Base-by-base conservation (phyloP, 768 basidiomycete species). In the Podaxis carcinomalis region DNA sequence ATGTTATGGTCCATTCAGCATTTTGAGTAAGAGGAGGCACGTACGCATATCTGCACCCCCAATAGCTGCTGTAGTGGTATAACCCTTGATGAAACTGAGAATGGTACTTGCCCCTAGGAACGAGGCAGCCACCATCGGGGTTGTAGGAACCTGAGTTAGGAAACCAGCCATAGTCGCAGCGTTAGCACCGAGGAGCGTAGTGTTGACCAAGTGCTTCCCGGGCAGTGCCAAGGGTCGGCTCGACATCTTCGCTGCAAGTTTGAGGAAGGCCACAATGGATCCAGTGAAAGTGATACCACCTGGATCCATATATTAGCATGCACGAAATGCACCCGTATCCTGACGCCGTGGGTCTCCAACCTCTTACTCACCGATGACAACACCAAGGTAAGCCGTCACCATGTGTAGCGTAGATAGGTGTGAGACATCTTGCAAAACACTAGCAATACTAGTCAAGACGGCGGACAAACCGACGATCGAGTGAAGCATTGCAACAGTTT, bases 41-140 rank as follows among this genome's bases (percentile, higher is more conserved):
- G 59, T 67, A 93, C 92, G 93, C 93, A 95, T 95, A 69, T 95
- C 93, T 27, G 93, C 93, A 10, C 93, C 93, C 54, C 93, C 93
- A 63, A 95, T 92, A n/a, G 93, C 90, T 11, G 93, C 89, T 7
- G 92, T 93, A 1, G 90, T 91, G 0, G 93, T 95, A 72, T 80
- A 90, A 4, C 93, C 93, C 69, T 92, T 92, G 63, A 90, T 80
- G 73, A 94, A 94, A 68, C 90, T 93, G 56, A 95, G 76, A 2
- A 85, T 63, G 1, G 93, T 78, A 66, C 90, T 93, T 16, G 81
- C 81, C 44, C 87, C 83, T 1, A 95, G 78, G 74, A 88, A 94
- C 4, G 85, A 85, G 2, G 92, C 93, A 16, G 92, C 93, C 58
- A 92, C 73, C 6, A 84, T 71, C 2, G 93, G 92, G 2, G 86